phyloP scores from a whole-genome alignment of 2,329 filamentous ascomycete genomes.

The Sporothrix phasma region DNA sequence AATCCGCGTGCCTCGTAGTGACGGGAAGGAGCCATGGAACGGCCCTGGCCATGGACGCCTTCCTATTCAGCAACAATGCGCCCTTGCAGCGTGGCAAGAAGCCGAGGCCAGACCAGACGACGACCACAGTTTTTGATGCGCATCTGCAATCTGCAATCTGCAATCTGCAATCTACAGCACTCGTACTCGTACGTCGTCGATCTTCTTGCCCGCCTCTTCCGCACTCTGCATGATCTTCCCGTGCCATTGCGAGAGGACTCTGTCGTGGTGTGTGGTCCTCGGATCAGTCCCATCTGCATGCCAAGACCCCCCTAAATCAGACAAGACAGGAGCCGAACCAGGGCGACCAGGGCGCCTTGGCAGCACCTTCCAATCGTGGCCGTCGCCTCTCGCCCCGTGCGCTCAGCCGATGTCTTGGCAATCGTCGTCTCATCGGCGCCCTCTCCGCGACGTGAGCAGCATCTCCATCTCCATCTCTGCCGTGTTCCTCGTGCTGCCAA shows the following conservation, averaged over 20 bases:
- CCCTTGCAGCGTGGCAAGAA: neutral
- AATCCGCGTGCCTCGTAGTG: neutral
- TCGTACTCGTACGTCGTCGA: too few species aligned
- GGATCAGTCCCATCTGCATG: neutral
- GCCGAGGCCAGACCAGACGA: neutral
- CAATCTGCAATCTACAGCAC: neutral
- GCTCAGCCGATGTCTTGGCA: neutral
- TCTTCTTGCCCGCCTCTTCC: neutral
- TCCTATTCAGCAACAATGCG: neutral
- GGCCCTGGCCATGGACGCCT: neutral
- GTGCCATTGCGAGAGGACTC: neutral
- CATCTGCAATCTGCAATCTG: neutral
- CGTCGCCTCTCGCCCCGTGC: slow-evolving; percentile 9
- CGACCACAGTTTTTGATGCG: neutral
- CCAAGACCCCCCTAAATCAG: slow-evolving; percentile 9
- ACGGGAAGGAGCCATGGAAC: neutral
- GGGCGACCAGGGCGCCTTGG: neutral
- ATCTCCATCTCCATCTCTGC: neutral
- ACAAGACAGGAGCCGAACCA: neutral
- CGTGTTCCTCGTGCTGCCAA: neutral
- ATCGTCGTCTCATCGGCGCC: neutral
- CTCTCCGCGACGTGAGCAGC: neutral
- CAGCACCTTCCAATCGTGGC: slow-evolving; percentile 14
- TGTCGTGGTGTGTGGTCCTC: neutral
- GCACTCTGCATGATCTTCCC: neutral